Evolutionary conservation across 441 rosid species (phyloP), one percentile per base, ranked within the genome.

Genomic region (Lepidium campestre): DNA sequence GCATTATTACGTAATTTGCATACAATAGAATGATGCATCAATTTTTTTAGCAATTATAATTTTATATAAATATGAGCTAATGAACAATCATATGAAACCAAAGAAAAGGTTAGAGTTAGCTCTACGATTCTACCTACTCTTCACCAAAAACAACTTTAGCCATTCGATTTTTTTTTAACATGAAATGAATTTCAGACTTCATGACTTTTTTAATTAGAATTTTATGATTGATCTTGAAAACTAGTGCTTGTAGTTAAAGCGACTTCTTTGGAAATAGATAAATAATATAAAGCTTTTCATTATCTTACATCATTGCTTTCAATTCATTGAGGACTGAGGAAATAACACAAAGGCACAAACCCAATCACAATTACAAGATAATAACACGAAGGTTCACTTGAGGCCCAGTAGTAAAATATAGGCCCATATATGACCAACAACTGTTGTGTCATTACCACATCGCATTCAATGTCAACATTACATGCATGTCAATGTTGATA

Each of bases 111-210:
- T 56, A 65, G 65, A 72, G 71, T 65, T 65, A 41, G 72, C 64
- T 50, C 41, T 59, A 72, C 67, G 72, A 18, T 72, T 58, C 71
- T 34, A 65, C 67, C 76, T 35, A 72, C 71, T 72, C 47, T 58
- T 59, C 67, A 73, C 68, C 76, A 65, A 59, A 7, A 64, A 4
- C 22, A 57, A 34, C 12, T 65, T 57, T 63, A 31, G 54, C 23
- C 13, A 31, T 46, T 63, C 36, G 11, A 14, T 57, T 67, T 29
- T 48, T 39, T 27, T 27, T 27, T n/a, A n/a, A 57, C 27, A 39
- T 48, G 45, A 14, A 19, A 22, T 9, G n/a, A 31, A 45, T 54
- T 19, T 10, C 6, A 32, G 9, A 36, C 18, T 39, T 47, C 19
- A 1, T 17, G 13, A 61, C 10, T 8, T 27, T 9, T 7, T 22